These are phyloP conservation scores for Mesotaenium endlicherianum DNA, from an alignment of 139 green algal species.

Conservation along the genomic window DNA sequence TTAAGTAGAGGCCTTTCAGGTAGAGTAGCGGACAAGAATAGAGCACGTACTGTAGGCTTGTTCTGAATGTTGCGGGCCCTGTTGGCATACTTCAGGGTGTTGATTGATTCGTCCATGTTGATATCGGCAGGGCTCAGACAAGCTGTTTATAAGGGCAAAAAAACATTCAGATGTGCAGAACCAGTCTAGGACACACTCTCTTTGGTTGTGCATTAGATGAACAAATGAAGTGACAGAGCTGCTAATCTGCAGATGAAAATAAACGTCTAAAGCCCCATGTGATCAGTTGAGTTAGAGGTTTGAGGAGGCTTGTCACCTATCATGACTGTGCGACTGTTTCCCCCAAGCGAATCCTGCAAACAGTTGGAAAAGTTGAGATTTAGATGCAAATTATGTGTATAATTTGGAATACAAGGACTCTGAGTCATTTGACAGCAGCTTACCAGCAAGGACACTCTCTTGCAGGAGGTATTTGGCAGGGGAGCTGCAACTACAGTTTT, in stretches of 20 bases:
- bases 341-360: slow-evolving; percentile 61
- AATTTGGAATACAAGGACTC: no score
- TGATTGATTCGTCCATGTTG: slow-evolving; percentile 61
- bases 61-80: slow-evolving; percentile 86
- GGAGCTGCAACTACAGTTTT: no score
- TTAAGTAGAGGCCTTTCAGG: not conserved
- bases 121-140: slow-evolving; percentile 59
- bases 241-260: not conserved
- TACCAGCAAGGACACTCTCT: no score
- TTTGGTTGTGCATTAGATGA: not conserved
- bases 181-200: not conserved
- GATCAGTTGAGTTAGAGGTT: not conserved
- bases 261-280: not conserved
- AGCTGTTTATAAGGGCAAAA: slow-evolving; percentile 31
- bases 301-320: slow-evolving; percentile 45
- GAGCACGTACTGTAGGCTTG: slow-evolving; percentile 75
- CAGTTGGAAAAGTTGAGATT: no score
- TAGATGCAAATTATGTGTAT: no score
- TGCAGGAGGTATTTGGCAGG: no score
- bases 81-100: slow-evolving; percentile 64
- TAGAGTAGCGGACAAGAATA: not conserved
- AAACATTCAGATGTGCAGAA: no score
- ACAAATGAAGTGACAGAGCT: not conserved
- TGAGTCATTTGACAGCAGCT: no score
- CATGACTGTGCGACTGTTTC: slow-evolving; percentile 64